Evolutionary conservation across 2,329 filamentous ascomycete genomes (phyloP).

Genomic region (Thermothelomyces thermophilus): DNA sequence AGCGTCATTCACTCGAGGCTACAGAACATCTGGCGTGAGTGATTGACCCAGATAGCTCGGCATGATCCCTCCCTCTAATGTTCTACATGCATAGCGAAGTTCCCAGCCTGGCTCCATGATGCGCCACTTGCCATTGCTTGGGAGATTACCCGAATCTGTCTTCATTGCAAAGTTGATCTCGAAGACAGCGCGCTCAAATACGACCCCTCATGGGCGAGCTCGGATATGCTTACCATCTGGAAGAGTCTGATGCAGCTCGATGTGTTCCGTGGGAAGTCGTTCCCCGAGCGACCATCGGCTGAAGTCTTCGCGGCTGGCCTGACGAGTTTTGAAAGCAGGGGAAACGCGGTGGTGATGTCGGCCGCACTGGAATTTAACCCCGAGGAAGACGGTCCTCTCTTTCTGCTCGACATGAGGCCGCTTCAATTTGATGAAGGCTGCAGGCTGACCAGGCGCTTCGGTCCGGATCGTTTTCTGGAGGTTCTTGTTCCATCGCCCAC

Average conservation of each 20-base stretch:
- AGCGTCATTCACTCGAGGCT: conserved; percentile 27
- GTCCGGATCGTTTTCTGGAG: conserved; percentile 53
- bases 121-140: conserved; percentile 46
- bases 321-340: conserved; percentile 30
- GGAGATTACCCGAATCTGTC: conserved; percentile 45
- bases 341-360: conserved; percentile 38
- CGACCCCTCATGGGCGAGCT: conserved; percentile 32
- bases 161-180: conserved; percentile 39
- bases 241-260: conserved; percentile 33
- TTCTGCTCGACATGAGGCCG: conserved; percentile 42
- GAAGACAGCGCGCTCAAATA: conserved; percentile 33
- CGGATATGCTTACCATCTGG: conserved; percentile 40
- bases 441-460: conserved; percentile 49
- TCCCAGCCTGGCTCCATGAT: conserved; percentile 35
- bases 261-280: conserved; percentile 36
- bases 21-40: conserved; percentile 37
- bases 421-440: conserved; percentile 44
- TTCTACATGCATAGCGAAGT: conserved; percentile 30
- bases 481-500: conserved; percentile 43
- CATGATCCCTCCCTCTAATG: not conserved
- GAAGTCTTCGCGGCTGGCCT: conserved; percentile 43
- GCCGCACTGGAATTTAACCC: conserved; percentile 36
- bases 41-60: not conserved
- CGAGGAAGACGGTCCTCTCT: conserved; percentile 34
- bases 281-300: conserved; percentile 42